A percentile compares a stretch with the other conserved stretches of the same genome.
Evolutionary conservation across 2,329 filamentous ascomycete genomes (phyloP).

Genomic region (Coniella vitis): DNA sequence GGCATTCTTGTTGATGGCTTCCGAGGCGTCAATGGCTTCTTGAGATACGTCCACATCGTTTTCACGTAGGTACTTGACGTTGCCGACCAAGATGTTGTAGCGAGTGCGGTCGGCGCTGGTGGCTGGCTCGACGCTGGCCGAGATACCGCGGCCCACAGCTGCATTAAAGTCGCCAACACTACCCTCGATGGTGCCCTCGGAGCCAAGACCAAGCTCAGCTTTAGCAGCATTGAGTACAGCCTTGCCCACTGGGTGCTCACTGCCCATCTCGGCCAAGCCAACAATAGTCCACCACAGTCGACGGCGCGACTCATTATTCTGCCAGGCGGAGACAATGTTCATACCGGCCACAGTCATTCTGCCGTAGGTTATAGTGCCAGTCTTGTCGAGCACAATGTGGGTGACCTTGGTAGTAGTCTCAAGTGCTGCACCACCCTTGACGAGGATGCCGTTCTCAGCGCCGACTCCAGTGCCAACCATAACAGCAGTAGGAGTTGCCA

Average conservation of each 20-base stretch:
- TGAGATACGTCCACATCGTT: slow-evolving; percentile 61
- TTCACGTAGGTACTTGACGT: slow-evolving; percentile 67
- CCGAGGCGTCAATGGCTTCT: slow-evolving; percentile 56
- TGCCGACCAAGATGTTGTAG: slow-evolving; percentile 79
- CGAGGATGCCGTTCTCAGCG: slow-evolving; percentile 91
- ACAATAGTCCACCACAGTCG: slow-evolving; percentile 93
- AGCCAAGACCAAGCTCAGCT: slow-evolving; percentile 62
- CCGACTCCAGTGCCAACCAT: slow-evolving; percentile 99
- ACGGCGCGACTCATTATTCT: slow-evolving; percentile 57
- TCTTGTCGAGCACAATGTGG: slow-evolving; percentile 91
- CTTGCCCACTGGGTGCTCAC: slow-evolving; percentile 91
- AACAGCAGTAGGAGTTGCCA: slow-evolving; percentile 92
- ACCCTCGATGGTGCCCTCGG: slow-evolving; percentile 72
- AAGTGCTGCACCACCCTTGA: slow-evolving; percentile 89
- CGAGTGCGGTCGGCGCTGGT: slow-evolving; percentile 59
- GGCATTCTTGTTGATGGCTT: slow-evolving; percentile 46
- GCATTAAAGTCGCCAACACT: slow-evolving; percentile 80
- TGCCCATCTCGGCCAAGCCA: slow-evolving; percentile 90
- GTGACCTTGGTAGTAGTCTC: slow-evolving; percentile 87
- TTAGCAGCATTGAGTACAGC: slow-evolving; percentile 75
- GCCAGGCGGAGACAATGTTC: slow-evolving; percentile 63
- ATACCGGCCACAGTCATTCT: slow-evolving; percentile 86
- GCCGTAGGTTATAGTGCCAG: slow-evolving; percentile 86
- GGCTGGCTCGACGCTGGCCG: slow-evolving; percentile 72
- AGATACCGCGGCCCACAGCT: slow-evolving; percentile 77